Percentiles rank a stretch among this genome's conserved stretches.
phyloP scores from a whole-genome alignment of 768 basidiomycete genomes.

The Strobilomyces dryophilus region DNA sequence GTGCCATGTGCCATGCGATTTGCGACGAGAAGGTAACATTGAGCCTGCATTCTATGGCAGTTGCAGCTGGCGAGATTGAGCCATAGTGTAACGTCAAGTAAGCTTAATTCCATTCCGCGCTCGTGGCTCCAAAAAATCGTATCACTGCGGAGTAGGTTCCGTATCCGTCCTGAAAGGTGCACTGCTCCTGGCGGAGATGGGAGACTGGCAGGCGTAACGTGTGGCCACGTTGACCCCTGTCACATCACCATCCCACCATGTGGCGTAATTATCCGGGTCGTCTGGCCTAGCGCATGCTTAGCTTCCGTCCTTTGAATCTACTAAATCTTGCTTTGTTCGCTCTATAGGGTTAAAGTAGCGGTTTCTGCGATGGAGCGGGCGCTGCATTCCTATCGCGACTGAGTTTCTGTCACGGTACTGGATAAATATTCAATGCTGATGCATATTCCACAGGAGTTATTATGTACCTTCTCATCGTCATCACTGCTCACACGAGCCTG shows the following conservation, averaged over 20 bases:
- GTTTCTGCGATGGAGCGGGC: constrained; percentile 8
- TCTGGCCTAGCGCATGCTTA: background rate
- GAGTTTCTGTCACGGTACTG: constrained; percentile 2
- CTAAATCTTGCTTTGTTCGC: constrained; percentile 23
- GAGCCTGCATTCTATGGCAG: constrained; percentile 11
- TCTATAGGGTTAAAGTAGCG: constrained; percentile 17
- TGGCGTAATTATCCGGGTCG: constrained; percentile 5
- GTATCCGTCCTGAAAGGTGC: constrained; percentile 1
- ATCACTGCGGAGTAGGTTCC: constrained; percentile 9
- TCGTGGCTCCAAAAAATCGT: background rate
- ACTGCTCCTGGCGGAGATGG: constrained; percentile 8
- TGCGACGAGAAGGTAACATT: constrained; percentile 6
- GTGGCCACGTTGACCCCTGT: constrained; percentile 10
- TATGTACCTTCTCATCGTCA: background rate
- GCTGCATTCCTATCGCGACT: constrained; percentile 11
- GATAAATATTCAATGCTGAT: constrained; percentile 7
- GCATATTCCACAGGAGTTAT: background rate
- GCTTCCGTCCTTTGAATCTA: constrained; percentile 12
- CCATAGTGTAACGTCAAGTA: background rate
- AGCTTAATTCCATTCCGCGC: constrained; percentile 6
- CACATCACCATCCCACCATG: constrained; percentile 2
- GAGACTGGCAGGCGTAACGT: background rate
- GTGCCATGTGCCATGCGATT: background rate
- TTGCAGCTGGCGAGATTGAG: background rate
- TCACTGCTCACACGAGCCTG: background rate